Evolutionary conservation across 768 basidiomycete species (phyloP), one percentile per base, ranked within the genome.

Genomic region (Butyriboletus loyo): DNA sequence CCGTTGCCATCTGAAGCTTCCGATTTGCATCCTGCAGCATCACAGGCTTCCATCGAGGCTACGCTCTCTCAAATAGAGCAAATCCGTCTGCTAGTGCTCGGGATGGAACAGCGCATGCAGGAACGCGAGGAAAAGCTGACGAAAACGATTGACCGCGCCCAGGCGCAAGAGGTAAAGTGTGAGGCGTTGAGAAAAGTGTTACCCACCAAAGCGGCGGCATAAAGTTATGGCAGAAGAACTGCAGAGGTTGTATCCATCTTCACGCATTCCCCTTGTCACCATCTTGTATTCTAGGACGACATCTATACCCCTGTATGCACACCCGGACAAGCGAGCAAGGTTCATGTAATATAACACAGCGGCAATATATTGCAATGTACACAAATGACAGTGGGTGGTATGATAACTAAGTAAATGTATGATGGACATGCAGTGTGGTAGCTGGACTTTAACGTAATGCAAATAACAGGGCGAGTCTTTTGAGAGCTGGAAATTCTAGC

Each of bases 71-170:
- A 87, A 51, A 76, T 89, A 28, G 86, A 89, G 58, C 83, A 87
- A 53, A 76, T 89, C 5, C 78, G 84, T 32, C 66, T 86, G 55
- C 69, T 89, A 21, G 78, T 90, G 17, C 71, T 89, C 15, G 88
- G 88, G 0, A 88, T 90, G 84, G 85, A 89, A 52, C 82, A 89
- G 60, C 77, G 85, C 50, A 72, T 88, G 54, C 78, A 86, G 52
- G 69, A 68, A 15, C 77, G 86, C 31, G 84, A 89, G 57, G 81
- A 80, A 36, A 82, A 81, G 64, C 68, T 90, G 24, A 60, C 71
- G 13, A 84, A 84, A 64, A 80, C 76, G 25, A 71, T 87, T 17
- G 78, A 81, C 61, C 75, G 75, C 24, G 88, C 87, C 1, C 83
- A 86, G 61, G 67, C 67, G 30, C 85, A 87, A 58, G 73, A 77